A percentile compares a stretch with the other conserved stretches of the same genome.
Conservation (phyloP, 441 rosid species). For the Kokia cookei region DNA sequence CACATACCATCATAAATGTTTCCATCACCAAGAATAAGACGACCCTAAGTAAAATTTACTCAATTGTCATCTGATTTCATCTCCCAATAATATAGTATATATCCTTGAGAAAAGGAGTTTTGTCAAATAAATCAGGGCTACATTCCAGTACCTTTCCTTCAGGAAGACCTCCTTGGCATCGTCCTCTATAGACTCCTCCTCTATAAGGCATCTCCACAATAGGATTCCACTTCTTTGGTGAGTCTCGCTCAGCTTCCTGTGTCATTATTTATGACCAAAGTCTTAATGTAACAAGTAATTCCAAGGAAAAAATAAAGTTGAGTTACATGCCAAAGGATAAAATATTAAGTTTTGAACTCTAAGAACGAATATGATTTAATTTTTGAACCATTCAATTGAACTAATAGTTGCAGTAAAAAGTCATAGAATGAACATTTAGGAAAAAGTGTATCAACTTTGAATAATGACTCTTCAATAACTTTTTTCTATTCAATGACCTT, state of each 20-base stretch:
- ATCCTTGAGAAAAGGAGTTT: slow-evolving; percentile 12
- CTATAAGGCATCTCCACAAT: slow-evolving; percentile 79
- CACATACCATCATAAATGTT: slow-evolving; percentile 93
- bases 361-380: background rate
- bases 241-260: slow-evolving; percentile 88
- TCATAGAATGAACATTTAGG: background rate
- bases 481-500: background rate
- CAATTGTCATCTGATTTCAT: slow-evolving; percentile 4
- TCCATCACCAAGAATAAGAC: slow-evolving; percentile 70
- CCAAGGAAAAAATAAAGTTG: background rate
- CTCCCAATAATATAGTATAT: slow-evolving; percentile 8
- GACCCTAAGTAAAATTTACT: slow-evolving; percentile 50
- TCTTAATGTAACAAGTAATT: background rate
- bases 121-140: slow-evolving; percentile 6
- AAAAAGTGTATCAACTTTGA: background rate
- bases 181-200: slow-evolving; percentile 78
- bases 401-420: background rate
- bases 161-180: slow-evolving; percentile 98
- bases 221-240: slow-evolving; percentile 85
- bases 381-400: background rate
- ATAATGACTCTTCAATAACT: background rate
- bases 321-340: background rate
- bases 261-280: slow-evolving; percentile 14
- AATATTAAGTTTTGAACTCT: background rate
- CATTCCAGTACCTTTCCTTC: slow-evolving; percentile 78